Base-by-base conservation (phyloP, 2,329 filamentous ascomycete genomes). In the Botryotinia calthae region DNA sequence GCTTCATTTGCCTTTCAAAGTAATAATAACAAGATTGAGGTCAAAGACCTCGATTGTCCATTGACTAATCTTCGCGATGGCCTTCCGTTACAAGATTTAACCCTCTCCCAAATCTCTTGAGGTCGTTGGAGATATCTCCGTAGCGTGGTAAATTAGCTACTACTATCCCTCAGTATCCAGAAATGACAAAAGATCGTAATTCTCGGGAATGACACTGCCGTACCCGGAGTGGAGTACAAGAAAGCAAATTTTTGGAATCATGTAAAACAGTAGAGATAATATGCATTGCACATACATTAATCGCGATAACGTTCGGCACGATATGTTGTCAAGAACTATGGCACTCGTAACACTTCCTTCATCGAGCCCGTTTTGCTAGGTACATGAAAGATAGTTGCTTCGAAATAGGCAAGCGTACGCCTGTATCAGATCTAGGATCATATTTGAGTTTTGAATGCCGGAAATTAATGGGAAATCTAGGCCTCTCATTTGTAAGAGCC, bases 231-330 rank as follows among this genome's bases (percentile, higher is more conserved):
- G 8, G 22, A 66, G 44, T 37, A 66, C 44, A 40, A 42, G 10
- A 22, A 40, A 56, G n/a, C 64, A 56, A 25, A 37, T 51, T 18
- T n/a, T 51, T 66, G 14, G 2, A 14, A 14, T 37, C 31, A 37
- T 12, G 63, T 37, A 66, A 51, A 37, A 37, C 63, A 16, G 44
- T 37, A 66, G 14, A 51, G 12, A 42, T 18, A 8, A 22, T 16
- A 42, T 56, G n/a, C 25, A 68, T 18, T 56, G n/a, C 48, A 31
- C 18, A n/a, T 44, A 48, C 48, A 56, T 58, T 42, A 37, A 44
- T 68, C 65, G 20, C 65, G 65, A 56, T 56, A 68, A 68, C 46
- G 5, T 4, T 66, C 48, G 37, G 65, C 48, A 68, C 34, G n/a
- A 12, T 42, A 68, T 68, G 37, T 25, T 56, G 37, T 68, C 25